phyloP scores from a whole-genome alignment of 2,329 filamentous ascomycete species.

The Cordyceps pruinosa region DNA sequence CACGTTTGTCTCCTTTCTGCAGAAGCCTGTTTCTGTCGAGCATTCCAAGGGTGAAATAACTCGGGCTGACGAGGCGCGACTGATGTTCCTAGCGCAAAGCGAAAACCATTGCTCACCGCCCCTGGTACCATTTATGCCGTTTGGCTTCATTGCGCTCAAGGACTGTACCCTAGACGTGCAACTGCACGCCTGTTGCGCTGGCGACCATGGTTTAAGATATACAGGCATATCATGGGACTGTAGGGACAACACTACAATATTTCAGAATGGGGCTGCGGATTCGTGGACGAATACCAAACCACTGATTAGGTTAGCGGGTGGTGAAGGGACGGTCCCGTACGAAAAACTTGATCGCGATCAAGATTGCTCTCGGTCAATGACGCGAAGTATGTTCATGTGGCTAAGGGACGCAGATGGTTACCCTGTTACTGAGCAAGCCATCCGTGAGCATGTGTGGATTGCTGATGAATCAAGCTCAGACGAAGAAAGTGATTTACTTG shows the following conservation, averaged over 20 bases:
- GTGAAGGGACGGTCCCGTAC: neutral
- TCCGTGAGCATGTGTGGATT: conserved; percentile 11
- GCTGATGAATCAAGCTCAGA: conserved; percentile 8
- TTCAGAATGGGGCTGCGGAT: conserved; percentile 45
- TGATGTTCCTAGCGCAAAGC: conserved; percentile 12
- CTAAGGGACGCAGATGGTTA: conserved; percentile 11
- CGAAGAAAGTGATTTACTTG: conserved; percentile 9
- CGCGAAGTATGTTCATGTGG: conserved; percentile 12
- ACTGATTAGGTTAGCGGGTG: neutral
- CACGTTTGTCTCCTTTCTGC: neutral
- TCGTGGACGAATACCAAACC: neutral
- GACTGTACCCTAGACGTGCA: conserved; percentile 16
- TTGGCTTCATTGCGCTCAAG: neutral
- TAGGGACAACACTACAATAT: neutral
- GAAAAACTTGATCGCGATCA: neutral
- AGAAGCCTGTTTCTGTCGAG: neutral
- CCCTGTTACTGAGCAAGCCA: conserved; percentile 12
- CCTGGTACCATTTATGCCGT: conserved; percentile 11
- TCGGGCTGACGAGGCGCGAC: conserved; percentile 12
- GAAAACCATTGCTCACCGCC: conserved; percentile 1
- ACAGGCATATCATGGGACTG: conserved; percentile 9
- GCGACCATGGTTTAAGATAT: conserved; percentile 12
- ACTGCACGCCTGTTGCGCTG: conserved; percentile 7
- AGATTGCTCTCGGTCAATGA: conserved; percentile 1
- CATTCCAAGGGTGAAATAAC: neutral